Percentiles rank a stretch among this genome's conserved stretches.
Evolutionary conservation across 1,284 basidiomycete species (phyloP).

Genomic region (Microbotryum saponariae): DNA sequence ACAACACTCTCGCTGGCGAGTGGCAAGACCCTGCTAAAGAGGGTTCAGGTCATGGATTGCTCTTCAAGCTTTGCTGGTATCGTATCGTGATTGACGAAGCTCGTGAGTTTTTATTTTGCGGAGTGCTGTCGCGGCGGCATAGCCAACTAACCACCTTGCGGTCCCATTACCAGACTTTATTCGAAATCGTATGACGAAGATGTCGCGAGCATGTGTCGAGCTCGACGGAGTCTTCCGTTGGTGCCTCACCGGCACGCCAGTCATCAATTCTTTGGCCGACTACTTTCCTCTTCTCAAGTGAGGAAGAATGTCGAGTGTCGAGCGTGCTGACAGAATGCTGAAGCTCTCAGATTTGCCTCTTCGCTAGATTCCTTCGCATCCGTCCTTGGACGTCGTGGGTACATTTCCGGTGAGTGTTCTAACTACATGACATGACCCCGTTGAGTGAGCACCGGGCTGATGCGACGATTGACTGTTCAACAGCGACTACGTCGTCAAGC

Average conservation of each 20-base stretch:
- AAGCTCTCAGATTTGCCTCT: too few relatives aligned
- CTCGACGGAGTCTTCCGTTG: constrained; percentile 64
- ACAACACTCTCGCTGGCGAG: constrained; percentile 44
- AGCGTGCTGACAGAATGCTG: too few relatives aligned
- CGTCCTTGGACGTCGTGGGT: too few relatives aligned
- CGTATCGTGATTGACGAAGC: constrained; percentile 59
- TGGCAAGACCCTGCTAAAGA: neutral
- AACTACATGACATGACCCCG: constrained; percentile 55
- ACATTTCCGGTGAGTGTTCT: too few relatives aligned
- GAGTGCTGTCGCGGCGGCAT: neutral
- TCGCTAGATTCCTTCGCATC: too few relatives aligned
- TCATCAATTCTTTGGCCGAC: constrained; percentile 79
- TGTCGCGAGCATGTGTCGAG: constrained; percentile 61
- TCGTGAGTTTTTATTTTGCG: constrained; percentile 37
- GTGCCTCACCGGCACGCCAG: constrained; percentile 41
- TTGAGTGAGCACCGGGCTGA: constrained; percentile 54
- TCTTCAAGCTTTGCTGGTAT: constrained; percentile 54
- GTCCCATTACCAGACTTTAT: constrained; percentile 56
- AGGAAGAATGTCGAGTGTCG: constrained; percentile 21
- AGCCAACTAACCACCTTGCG: neutral
- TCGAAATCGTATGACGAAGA: constrained; percentile 79
- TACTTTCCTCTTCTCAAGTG: constrained; percentile 71
- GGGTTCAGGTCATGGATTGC: constrained; percentile 43
- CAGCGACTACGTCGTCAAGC: neutral
- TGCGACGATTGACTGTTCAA: constrained; percentile 11